Evolutionary conservation across 176 grass and related monocot genomes (phyloP), one percentile per base, ranked within the genome.

Genomic region (Aegilops sharonensis): DNA sequence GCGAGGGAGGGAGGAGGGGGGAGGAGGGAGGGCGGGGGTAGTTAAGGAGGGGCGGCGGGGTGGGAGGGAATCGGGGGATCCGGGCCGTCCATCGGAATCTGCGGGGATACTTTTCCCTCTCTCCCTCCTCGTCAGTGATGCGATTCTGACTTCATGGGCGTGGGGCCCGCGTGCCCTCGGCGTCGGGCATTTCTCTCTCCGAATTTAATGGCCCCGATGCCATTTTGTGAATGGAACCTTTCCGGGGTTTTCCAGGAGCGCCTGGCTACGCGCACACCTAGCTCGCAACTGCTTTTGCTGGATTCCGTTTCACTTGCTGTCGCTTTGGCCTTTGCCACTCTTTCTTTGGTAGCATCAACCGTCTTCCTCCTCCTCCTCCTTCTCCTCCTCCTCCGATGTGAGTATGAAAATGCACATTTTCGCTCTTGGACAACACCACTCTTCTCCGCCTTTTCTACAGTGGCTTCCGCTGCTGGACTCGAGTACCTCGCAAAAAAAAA

Each of bases 1-100:
- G 47, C 20, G 32, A 30, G 40, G 40, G 9, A 10, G 13, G 48
- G 54, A 27, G 8, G 21, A 6, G 29, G 35, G 57, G 29, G 15
- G 35, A 14, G 2, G 81, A 31, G 40, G 11, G 42, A 11, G 13
- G 48, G 40, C 9, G 42, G 23, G 66, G 14, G 56, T 60, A 37
- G 71, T 96, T 91, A 87, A 90, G 75, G 32, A 40, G 37, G 62
- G n/a, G 29, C 10, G 8, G 31, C 3, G 13, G 73, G 15, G 50
- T 54, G 59, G 27, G 40, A 48, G 32, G 88, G 71, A 64, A 40
- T 59, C 27, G 21, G 70, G 5, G 54, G 27, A 91, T 91, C 88
- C 69, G 4, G 75, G 64, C 88, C 93, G 86, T 93, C 88, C 91
- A 82, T 92, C 85, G 56, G 43, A 84, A 88, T 91, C 78, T 62